Evolutionary conservation across 2,329 filamentous ascomycete genomes (phyloP), one percentile per base, ranked within the genome.

Genomic region (Botrytis porri): DNA sequence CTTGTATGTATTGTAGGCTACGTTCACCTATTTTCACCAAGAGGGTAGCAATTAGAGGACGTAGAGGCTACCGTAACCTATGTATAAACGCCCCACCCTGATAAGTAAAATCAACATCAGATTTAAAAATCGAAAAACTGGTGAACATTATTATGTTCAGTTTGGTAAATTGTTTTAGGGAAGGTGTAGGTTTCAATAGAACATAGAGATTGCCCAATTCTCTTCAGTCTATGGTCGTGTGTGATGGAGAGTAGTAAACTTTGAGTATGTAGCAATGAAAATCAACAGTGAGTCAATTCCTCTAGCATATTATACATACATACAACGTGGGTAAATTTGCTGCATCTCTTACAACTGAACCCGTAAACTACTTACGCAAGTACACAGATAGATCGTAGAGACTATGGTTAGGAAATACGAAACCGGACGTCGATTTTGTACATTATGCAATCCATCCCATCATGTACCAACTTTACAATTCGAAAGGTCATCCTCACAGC

Each of bases 161-260:
- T n/a, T n/a, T n/a, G n/a, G n/a, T n/a, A n/a, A n/a, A n/a, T n/a
- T n/a, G n/a, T n/a, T n/a, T n/a, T n/a, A n/a, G n/a, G n/a, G n/a
- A n/a, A n/a, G n/a, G n/a, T n/a, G n/a, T n/a, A n/a, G n/a, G n/a
- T n/a, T n/a, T n/a, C n/a, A n/a, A n/a, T n/a, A n/a, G n/a, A n/a
- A n/a, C n/a, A n/a, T n/a, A n/a, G n/a, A n/a, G n/a, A n/a, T n/a
- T n/a, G n/a, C 4, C 45, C 45, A 51, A 48, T 48, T 48, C 45
- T 48, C 45, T 48, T 48, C 45, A 48, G 9, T 48, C 45, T 51
- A 48, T 48, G 45, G 45, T 48, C 22, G 45, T 51, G 25, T 51
- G 22, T 25, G 22, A 5, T 4, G 14, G 45, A 51, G 0, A 2
- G 0, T 7, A 7, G 25, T 6, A 14, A n/a, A n/a, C 25, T 8